These are phyloP conservation scores for Castanopsis chinensis DNA, from an alignment of 306 rosid genomes.

Conservation along the genomic window DNA sequence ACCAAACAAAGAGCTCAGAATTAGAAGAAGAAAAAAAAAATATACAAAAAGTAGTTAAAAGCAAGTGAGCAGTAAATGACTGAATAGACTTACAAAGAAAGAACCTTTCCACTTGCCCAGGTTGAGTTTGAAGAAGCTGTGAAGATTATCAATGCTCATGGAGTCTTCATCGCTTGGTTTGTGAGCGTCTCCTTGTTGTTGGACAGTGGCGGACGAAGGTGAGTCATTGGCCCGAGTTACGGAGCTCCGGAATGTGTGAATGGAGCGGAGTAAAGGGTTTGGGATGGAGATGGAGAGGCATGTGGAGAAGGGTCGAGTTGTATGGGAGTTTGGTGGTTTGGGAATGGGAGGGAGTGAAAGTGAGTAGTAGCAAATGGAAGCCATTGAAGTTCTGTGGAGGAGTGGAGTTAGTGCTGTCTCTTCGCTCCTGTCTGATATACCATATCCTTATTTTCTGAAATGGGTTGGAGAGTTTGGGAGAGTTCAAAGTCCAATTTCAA, in stretches of 20 bases:
- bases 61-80: no score
- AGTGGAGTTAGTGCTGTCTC: neutral
- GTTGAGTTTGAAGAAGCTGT: conserved; percentile 55
- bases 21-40: neutral
- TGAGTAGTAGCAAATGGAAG: conserved; percentile 43
- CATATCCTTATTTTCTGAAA: neutral
- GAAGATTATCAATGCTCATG: conserved; percentile 76
- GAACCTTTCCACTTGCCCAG: conserved; percentile 88
- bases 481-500: neutral
- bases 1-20: neutral
- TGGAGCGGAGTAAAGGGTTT: conserved; percentile 13
- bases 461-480: neutral
- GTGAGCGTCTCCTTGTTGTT: conserved; percentile 31
- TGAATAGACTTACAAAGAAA: conserved; percentile 58
- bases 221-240: conserved; percentile 46
- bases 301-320: conserved; percentile 13
- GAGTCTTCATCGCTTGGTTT: conserved; percentile 35
- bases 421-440: neutral
- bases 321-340: conserved; percentile 20
- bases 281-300: conserved; percentile 7
- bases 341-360: conserved; percentile 33
- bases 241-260: conserved; percentile 18
- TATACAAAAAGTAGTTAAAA: neutral
- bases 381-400: conserved; percentile 35
- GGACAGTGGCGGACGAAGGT: conserved; percentile 28